Evolutionary conservation across 495 filamentous ascomycete species (phyloP).

Genomic region (Lindgomyces ingoldianus): DNA sequence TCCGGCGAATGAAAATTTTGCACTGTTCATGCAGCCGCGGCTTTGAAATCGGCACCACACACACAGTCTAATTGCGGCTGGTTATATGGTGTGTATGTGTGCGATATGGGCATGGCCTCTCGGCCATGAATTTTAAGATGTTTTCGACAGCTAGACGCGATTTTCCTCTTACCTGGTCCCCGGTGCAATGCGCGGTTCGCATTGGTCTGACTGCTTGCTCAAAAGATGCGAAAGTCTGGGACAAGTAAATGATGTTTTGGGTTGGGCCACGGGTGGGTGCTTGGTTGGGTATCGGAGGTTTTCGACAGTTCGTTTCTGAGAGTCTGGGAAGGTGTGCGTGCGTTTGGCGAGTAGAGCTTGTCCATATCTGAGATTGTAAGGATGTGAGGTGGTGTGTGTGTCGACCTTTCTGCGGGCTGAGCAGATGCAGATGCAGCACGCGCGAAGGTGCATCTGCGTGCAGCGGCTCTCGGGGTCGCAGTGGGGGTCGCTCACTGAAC

Average conservation of each 20-base stretch:
- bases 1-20: slow-evolving; percentile 24
- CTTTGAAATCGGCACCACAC: no score
- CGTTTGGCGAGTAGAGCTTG: no score
- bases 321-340: no score
- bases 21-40: no score
- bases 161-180: not conserved
- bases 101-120: no score
- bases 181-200: not conserved
- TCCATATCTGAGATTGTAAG: no score
- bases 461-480: no score
- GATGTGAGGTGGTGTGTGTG: no score
- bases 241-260: not conserved
- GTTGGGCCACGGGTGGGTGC: not conserved
- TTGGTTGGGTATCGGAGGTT: not conserved
- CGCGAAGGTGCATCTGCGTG: not conserved
- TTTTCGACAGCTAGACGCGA: no score
- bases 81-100: no score
- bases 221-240: not conserved
- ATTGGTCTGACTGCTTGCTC: not conserved
- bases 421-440: not conserved
- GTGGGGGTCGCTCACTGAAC: not conserved
- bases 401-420: not conserved
- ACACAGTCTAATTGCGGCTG: no score
- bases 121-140: no score
- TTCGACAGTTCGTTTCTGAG: not conserved